Evolutionary conservation across 306 rosid genomes (phyloP).

Genomic region (Luffa acutangula): DNA sequence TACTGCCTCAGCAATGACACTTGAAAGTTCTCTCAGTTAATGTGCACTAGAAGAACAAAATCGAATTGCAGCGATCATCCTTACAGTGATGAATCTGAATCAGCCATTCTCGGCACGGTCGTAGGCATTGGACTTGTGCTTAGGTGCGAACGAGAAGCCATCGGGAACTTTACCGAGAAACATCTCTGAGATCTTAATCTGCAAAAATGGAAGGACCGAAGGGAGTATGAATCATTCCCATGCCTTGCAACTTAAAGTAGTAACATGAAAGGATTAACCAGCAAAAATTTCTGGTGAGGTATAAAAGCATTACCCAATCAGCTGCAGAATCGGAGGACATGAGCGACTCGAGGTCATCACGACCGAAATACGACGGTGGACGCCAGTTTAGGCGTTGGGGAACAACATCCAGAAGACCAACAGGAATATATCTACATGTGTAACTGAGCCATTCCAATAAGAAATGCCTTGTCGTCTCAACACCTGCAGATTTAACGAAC

Average conservation of each 20-base stretch:
- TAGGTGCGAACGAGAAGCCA: conserved; percentile 63
- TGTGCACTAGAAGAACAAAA: neutral
- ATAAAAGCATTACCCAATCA: conserved; percentile 64
- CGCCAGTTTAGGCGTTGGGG: conserved; percentile 87
- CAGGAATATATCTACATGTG: conserved; percentile 74
- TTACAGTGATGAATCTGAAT: neutral
- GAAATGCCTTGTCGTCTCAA: conserved; percentile 85
- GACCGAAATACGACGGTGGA: conserved; percentile 59
- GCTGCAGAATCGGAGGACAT: conserved; percentile 97
- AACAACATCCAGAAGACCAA: conserved; percentile 74
- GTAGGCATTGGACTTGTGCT: conserved; percentile 90
- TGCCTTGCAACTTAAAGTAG: neutral
- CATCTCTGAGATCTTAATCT: conserved; percentile 80
- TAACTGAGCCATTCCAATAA: conserved; percentile 96
- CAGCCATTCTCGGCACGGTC: conserved; percentile 85
- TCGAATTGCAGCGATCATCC: neutral
- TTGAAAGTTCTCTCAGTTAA: neutral
- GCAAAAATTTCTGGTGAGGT: neutral
- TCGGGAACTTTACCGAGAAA: conserved; percentile 93
- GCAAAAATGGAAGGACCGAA: conserved; percentile 8
- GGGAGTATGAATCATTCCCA: neutral
- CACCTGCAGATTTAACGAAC: conserved; percentile 35
- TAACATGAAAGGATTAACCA: neutral
- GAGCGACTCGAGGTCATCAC: conserved; percentile 82
- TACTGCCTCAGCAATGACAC: neutral